Evolutionary conservation across 208 protist genomes (phyloP).

Genomic region (Leishmania tropica): DNA sequence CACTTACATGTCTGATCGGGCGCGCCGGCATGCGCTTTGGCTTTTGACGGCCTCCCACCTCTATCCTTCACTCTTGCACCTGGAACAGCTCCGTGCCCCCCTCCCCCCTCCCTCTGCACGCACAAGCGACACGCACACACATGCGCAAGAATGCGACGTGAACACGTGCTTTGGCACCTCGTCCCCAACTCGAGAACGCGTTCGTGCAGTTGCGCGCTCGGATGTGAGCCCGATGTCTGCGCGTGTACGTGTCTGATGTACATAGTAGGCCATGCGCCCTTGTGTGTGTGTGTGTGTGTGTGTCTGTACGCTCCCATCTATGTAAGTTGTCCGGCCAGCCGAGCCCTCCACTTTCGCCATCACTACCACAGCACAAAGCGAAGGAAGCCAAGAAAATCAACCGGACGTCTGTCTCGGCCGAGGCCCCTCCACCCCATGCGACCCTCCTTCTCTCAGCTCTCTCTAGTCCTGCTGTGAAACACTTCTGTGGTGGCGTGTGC

Average conservation of each 20-base stretch:
- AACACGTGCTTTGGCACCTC: not conserved
- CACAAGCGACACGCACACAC: not conserved
- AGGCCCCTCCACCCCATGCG: not conserved
- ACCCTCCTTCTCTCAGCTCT: not conserved
- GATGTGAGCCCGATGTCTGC: not conserved
- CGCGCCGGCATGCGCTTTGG: not conserved
- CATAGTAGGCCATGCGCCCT: not conserved
- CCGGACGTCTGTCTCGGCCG: not conserved
- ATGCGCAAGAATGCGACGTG: not conserved
- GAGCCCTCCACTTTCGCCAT: not conserved
- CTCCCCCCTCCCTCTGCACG: not conserved
- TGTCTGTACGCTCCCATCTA: not conserved
- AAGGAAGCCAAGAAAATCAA: not conserved
- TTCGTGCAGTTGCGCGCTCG: not conserved
- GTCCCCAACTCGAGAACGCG: not conserved
- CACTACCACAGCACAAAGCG: not conserved
- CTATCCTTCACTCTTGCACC: not conserved
- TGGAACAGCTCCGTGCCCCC: not conserved
- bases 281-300: not conserved
- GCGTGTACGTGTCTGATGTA: conserved; percentile 2
- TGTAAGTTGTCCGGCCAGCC: not conserved
- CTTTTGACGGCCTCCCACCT: not conserved
- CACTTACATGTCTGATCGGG: not conserved
- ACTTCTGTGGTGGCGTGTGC: not conserved
- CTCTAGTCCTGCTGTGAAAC: not conserved